Percentiles rank a stretch among this genome's conserved stretches.
These are phyloP conservation scores for Hymenoscyphus fructigenus DNA, from an alignment of 2,329 filamentous ascomycete species.

Conservation along the genomic window DNA sequence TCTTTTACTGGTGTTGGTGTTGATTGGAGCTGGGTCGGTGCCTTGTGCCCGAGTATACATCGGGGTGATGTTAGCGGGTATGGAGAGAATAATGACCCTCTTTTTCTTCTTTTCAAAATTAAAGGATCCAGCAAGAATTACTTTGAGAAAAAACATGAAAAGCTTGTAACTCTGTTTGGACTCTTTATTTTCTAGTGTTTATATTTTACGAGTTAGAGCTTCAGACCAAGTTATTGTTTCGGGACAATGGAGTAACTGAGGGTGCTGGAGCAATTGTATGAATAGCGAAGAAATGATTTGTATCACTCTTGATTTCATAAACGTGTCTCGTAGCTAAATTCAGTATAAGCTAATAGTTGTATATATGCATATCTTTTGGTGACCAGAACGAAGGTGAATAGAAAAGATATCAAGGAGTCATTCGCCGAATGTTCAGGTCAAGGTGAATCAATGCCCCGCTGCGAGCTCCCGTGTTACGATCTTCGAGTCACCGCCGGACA, in stretches of 20 bases:
- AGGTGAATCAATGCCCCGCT: neutral
- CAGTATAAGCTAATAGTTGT: neutral
- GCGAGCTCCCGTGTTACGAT: neutral
- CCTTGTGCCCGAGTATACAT: neutral
- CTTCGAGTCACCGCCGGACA: too few relatives aligned
- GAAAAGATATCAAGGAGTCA: neutral
- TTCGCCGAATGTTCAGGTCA: neutral
- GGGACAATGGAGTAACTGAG: neutral
- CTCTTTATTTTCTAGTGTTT: neutral
- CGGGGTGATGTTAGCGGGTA: neutral
- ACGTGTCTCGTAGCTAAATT: neutral
- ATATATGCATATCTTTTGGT: neutral
- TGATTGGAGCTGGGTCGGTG: slow-evolving; percentile 13
- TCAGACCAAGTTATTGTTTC: neutral
- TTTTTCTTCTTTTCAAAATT: neutral
- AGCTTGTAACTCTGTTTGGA: neutral
- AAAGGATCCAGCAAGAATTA: slow-evolving; percentile 1
- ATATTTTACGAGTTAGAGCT: neutral
- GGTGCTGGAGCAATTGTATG: neutral
- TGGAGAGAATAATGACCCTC: neutral
- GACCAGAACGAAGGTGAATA: neutral
- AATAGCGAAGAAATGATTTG: neutral
- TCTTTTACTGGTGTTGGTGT: slow-evolving; percentile 23
- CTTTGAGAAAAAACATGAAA: neutral
- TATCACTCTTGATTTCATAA: neutral